Evolutionary conservation across 2,329 filamentous ascomycete species (phyloP).

Genomic region (Emydomyces testavorans): DNA sequence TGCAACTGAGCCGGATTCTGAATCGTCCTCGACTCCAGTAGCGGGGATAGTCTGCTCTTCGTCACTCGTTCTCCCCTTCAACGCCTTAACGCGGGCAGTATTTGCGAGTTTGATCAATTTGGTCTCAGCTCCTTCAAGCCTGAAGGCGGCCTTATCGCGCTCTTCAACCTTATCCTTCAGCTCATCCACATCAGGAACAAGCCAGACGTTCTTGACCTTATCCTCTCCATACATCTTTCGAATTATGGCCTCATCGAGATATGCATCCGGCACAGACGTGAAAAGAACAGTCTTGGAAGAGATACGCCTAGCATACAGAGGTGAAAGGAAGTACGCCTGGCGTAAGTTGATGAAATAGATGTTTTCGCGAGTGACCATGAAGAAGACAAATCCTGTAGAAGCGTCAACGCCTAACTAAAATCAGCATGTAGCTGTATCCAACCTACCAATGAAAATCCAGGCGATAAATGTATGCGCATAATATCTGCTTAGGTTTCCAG

Average conservation of each 20-base stretch:
- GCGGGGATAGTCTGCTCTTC: conserved; percentile 24
- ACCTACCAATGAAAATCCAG: conserved; percentile 62
- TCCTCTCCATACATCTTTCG: conserved; percentile 67
- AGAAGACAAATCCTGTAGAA: conserved; percentile 57
- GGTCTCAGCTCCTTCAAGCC: conserved; percentile 77
- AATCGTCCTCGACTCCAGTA: conserved; percentile 44
- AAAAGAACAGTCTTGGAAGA: conserved; percentile 87
- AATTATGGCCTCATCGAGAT: conserved; percentile 64
- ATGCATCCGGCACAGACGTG: conserved; percentile 67
- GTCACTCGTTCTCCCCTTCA: conserved; percentile 46
- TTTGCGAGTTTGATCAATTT: conserved; percentile 73
- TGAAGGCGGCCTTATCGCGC: conserved; percentile 66
- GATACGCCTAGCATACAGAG: conserved; percentile 69
- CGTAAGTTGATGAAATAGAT: conserved; percentile 88
- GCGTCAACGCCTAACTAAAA: background rate
- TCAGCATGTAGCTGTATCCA: background rate
- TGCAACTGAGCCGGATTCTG: conserved; percentile 47
- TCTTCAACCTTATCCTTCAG: conserved; percentile 72
- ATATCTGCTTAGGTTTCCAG: conserved; percentile 50
- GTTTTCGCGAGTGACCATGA: conserved; percentile 73
- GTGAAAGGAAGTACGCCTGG: conserved; percentile 81
- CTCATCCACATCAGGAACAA: conserved; percentile 63
- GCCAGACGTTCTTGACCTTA: conserved; percentile 72
- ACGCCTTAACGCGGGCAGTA: conserved; percentile 54
- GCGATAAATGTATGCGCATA: conserved; percentile 73